Base-by-base conservation (phyloP, 2,329 filamentous ascomycete species). In the Alternaria sp. region DNA sequence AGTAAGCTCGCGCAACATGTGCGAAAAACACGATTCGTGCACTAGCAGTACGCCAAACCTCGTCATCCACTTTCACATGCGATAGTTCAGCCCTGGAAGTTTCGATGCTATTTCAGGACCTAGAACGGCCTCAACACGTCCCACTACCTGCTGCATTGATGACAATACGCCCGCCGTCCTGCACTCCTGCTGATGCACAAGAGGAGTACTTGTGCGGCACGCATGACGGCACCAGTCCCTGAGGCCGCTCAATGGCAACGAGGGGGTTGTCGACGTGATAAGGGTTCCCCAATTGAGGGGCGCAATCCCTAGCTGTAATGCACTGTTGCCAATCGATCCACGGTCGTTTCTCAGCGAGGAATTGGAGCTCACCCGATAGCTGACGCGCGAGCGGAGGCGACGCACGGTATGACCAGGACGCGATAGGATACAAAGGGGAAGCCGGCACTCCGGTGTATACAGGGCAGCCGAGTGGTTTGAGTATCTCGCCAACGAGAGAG, bases 1-100 rank as follows among this genome's bases (percentile, higher is more conserved):
- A 64, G 44, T 66, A 63, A 64, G 61, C 55, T 53, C 52, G 14
- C 27, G 57, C 57, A 46, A 44, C 28, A 46, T 28, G 46, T 54
- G 45, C 43, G 14, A 41, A 50, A 41, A 56, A 49, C 45, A 63
- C 63, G 63, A 61, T 48, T 65, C 57, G 52, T 54, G 54, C 60
- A 14, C 8, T 27, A 43, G 43, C 43, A 41, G 16, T 34, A 48
- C 30, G 52, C 48, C 51, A 20, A 40, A 52, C 46, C 28, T 53
- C 34, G 41, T 45, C 49, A 34, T 48, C 62, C 66, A 68, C 64
- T 65, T 65, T 68, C 66, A 68, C 66, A 68, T 68, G 66, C 50
- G 34, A 60, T 50, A 43, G 43, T 22, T 30, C 49, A 44, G 44
- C 54, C 53, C 36, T 54, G 56, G 12, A 27, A 16, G 36, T 27